phyloP scores from a whole-genome alignment of 2,329 filamentous ascomycete species.

The Cytospora paraplurivora region DNA sequence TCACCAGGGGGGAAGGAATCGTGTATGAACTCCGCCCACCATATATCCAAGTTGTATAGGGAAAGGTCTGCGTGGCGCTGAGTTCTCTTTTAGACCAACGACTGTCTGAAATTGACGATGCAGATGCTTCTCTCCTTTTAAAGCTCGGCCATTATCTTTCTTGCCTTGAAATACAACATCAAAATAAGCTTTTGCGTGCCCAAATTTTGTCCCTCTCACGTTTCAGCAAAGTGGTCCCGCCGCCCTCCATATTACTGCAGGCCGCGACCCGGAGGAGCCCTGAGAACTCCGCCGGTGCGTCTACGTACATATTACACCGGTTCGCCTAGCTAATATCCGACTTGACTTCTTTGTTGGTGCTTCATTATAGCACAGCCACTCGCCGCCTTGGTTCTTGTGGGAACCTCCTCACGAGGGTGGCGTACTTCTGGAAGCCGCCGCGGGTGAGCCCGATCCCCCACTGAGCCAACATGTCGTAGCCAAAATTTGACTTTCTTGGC shows the following conservation, averaged over 20 bases:
- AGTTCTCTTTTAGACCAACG: background rate
- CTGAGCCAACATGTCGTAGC: background rate
- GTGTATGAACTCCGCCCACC: background rate
- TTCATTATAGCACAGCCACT: background rate
- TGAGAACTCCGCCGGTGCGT: background rate
- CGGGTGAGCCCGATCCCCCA: background rate
- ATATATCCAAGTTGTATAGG: background rate
- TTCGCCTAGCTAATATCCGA: background rate
- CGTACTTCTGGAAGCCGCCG: background rate
- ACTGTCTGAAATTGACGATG: too few relatives aligned
- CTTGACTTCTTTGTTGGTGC: background rate
- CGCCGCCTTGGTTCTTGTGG: background rate
- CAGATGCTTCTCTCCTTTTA: background rate
- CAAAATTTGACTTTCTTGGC: background rate
- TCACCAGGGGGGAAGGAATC: background rate
- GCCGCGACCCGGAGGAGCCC: background rate
- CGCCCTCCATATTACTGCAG: background rate
- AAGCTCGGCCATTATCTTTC: background rate
- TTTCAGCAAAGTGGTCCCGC: slow-evolving; percentile 3
- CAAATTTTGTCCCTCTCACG: background rate
- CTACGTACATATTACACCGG: background rate
- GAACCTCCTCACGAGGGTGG: background rate
- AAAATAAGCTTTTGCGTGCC: background rate
- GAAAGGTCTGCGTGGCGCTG: background rate
- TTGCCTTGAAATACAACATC: background rate